These are phyloP conservation scores for Leccinum ochraceum DNA, from an alignment of 768 basidiomycete species.

Conservation along the genomic window DNA sequence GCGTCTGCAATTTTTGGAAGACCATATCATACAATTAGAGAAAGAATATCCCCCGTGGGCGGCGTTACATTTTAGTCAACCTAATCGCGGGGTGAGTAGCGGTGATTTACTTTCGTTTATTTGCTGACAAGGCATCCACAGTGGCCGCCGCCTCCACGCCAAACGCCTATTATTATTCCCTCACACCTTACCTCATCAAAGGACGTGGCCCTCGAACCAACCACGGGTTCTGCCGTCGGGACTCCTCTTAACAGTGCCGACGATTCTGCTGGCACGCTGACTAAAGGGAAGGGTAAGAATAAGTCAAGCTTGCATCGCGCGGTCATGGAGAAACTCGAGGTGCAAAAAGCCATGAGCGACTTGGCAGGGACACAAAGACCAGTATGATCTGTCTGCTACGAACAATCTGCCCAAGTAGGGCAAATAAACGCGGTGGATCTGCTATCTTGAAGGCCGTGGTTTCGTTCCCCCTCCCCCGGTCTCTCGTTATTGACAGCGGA, in stretches of 20 bases:
- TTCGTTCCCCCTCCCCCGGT: constrained; percentile 1
- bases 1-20: constrained; percentile 71
- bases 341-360: constrained; percentile 69
- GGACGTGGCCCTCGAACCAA: constrained; percentile 21
- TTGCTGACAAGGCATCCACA: constrained; percentile 27
- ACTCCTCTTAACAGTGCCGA: constrained; percentile 15
- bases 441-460: not conserved
- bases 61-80: constrained; percentile 86
- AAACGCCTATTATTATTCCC: constrained; percentile 78
- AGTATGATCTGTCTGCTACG: constrained; percentile 9
- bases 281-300: constrained; percentile 40
- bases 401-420: not conserved
- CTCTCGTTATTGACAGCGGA: not conserved
- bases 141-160: constrained; percentile 85
- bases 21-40: constrained; percentile 74
- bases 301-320: constrained; percentile 70
- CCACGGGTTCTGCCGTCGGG: constrained; percentile 6
- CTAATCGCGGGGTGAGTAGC: constrained; percentile 68
- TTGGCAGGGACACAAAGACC: constrained; percentile 28
- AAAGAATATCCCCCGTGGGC: constrained; percentile 88
- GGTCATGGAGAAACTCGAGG: constrained; percentile 73
- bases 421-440: not conserved
- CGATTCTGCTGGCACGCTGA: constrained; percentile 6
- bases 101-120: not conserved
- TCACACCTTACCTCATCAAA: constrained; percentile 51